These are phyloP conservation scores for Rhodamnia rubescens DNA, from an alignment of 345 rosid genomes.

Conservation along the genomic window DNA sequence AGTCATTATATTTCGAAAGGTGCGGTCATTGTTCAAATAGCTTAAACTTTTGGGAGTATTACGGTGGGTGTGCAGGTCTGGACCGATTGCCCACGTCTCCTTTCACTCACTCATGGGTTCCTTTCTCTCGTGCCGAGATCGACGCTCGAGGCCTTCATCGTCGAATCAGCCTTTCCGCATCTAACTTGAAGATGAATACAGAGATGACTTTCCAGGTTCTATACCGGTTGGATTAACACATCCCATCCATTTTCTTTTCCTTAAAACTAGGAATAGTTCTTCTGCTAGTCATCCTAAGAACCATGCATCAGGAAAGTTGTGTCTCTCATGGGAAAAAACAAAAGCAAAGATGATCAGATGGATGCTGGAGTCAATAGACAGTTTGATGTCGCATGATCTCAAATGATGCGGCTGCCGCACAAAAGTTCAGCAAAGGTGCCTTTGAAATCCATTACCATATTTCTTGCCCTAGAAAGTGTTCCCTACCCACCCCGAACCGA, in stretches of 20 bases:
- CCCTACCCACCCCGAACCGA: slow-evolving; percentile 14
- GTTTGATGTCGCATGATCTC: background rate
- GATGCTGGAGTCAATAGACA: background rate
- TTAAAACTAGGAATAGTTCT: background rate
- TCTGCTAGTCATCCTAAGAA: background rate
- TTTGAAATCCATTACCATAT: background rate
- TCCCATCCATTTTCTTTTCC: background rate
- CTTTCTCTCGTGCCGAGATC: background rate
- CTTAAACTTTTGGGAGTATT: background rate
- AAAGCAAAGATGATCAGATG: background rate
- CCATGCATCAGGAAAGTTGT: background rate
- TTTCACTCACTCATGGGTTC: background rate
- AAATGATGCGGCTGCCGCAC: slow-evolving; percentile 7
- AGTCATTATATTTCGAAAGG: background rate
- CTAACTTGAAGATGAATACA: background rate
- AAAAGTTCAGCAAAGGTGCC: slow-evolving; percentile 8
- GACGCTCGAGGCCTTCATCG: background rate
- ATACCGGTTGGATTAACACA: background rate
- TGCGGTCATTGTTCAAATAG: background rate
- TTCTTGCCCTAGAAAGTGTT: background rate
- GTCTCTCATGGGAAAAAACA: background rate
- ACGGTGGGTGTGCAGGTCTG: background rate
- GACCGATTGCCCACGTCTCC: background rate
- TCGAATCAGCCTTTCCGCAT: background rate
- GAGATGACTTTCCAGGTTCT: background rate